phyloP scores from a whole-genome alignment of 495 filamentous ascomycete genomes.

The Trichoderma erinaceum region DNA sequence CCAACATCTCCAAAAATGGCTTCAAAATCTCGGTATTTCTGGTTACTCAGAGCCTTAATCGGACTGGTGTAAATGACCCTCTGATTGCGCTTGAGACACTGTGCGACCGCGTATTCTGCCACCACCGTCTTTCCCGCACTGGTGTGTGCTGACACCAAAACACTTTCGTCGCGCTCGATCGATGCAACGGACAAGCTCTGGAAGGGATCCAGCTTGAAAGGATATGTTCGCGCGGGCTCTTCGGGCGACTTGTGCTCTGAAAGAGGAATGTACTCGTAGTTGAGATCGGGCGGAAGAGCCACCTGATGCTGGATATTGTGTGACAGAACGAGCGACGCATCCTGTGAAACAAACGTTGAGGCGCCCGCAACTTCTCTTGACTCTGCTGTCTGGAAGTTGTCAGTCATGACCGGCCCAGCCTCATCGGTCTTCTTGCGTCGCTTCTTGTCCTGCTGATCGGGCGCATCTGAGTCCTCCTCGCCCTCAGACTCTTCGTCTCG shows the following conservation, averaged over 20 bases:
- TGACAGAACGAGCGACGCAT: conserved; percentile 65
- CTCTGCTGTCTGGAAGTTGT: conserved; percentile 93
- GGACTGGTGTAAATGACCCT: conserved; percentile 98
- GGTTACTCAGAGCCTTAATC: conserved; percentile 96
- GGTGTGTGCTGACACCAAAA: conserved; percentile 94
- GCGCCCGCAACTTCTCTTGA: conserved; percentile 79
- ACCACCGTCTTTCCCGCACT: conserved; percentile 97
- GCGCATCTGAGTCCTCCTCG: conserved; percentile 25
- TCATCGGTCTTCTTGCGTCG: conserved; percentile 66
- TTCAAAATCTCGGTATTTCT: conserved; percentile 94
- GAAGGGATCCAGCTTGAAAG: conserved; percentile 94
- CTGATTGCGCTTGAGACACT: conserved; percentile 94
- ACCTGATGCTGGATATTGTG: conserved; percentile 99
- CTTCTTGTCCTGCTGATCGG: conserved; percentile 56
- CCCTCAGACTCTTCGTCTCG: conserved; percentile 32
- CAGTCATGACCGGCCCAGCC: conserved; percentile 78
- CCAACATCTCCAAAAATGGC: conserved; percentile 96
- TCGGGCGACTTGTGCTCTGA: conserved; percentile 82
- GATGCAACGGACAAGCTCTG: conserved; percentile 88
- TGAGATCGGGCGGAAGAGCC: conserved; percentile 73
- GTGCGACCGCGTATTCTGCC: conserved; percentile 96
- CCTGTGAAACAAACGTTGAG: conserved; percentile 66
- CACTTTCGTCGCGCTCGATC: conserved; percentile 91
- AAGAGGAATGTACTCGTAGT: conserved; percentile 86
- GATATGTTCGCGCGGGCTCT: conserved; percentile 72